Evolutionary conservation across 2,329 filamentous ascomycete genomes (phyloP).

Genomic region (Apiospora sp.): DNA sequence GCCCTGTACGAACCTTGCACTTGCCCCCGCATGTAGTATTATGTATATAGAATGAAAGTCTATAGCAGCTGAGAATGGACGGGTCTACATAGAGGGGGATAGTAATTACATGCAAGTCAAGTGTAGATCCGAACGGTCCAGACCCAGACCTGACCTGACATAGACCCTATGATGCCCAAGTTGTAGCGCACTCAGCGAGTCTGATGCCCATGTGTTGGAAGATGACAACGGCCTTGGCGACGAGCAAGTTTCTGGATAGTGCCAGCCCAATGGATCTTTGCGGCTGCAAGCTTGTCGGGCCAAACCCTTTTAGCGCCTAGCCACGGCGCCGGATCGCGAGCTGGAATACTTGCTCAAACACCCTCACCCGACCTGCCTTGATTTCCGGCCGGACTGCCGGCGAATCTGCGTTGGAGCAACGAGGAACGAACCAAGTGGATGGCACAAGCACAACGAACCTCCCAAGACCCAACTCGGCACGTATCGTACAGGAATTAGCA

Average conservation of each 20-base stretch:
- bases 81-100: not conserved
- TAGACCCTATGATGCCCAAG: not conserved
- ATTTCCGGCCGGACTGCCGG: not conserved
- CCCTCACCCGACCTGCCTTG: not conserved
- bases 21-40: not conserved
- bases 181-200: not conserved
- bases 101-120: not conserved
- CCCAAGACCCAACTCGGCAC: too few species aligned
- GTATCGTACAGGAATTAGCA: too few species aligned
- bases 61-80: not conserved
- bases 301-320: not conserved
- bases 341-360: conserved; percentile 26
- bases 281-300: conserved; percentile 12
- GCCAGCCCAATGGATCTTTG: not conserved
- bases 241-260: too few species aligned
- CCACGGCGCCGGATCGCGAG: not conserved
- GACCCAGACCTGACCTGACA: not conserved
- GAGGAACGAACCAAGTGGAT: not conserved
- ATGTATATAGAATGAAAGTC: too few species aligned
- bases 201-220: not conserved
- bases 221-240: too few species aligned
- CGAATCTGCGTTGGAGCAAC: not conserved
- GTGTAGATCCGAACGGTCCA: not conserved
- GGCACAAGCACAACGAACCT: not conserved
- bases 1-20: too few species aligned